Percentiles rank a stretch among this genome's conserved stretches.
These are phyloP conservation scores for Geranium incanum DNA, from an alignment of 441 rosid genomes.

Conservation along the genomic window DNA sequence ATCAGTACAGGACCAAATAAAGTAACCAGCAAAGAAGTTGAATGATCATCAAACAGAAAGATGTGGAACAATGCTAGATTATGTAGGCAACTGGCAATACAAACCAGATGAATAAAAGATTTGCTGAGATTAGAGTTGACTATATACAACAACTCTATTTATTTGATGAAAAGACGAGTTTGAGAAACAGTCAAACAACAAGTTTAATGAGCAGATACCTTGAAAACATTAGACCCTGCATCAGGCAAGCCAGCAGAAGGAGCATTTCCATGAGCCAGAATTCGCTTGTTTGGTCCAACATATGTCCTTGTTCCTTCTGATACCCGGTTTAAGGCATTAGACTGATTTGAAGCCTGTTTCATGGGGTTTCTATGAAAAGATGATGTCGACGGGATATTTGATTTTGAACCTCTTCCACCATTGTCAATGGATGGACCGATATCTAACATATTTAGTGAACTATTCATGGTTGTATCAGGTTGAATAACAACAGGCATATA, in stretches of 20 bases:
- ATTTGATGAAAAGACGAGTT: background rate
- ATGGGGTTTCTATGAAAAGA: slow-evolving; percentile 37
- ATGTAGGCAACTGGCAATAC: background rate
- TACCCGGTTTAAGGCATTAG: slow-evolving; percentile 33
- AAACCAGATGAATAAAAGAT: background rate
- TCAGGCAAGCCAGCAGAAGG: slow-evolving; percentile 33
- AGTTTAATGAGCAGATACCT: slow-evolving; percentile 33
- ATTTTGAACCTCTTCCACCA: slow-evolving; percentile 44
- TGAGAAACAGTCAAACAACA: background rate
- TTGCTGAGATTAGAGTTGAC: background rate
- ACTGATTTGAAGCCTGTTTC: slow-evolving; percentile 37
- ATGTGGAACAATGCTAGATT: background rate
- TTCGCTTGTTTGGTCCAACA: slow-evolving; percentile 39
- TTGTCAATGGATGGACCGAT: slow-evolving; percentile 31
- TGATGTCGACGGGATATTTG: slow-evolving; percentile 42
- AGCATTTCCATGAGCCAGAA: slow-evolving; percentile 33
- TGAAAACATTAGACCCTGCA: slow-evolving; percentile 32
- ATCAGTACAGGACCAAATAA: background rate
- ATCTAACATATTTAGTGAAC: slow-evolving; percentile 40
- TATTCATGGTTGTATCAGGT: slow-evolving; percentile 39
- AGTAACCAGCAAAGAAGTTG: background rate
- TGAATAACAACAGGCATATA: slow-evolving; percentile 50
- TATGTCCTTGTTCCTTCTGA: slow-evolving; percentile 38
- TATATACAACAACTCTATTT: background rate
- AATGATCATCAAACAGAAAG: background rate